Evolutionary conservation across 176 grass and related monocot species (phyloP).

Genomic region (Tuctoria greenei): DNA sequence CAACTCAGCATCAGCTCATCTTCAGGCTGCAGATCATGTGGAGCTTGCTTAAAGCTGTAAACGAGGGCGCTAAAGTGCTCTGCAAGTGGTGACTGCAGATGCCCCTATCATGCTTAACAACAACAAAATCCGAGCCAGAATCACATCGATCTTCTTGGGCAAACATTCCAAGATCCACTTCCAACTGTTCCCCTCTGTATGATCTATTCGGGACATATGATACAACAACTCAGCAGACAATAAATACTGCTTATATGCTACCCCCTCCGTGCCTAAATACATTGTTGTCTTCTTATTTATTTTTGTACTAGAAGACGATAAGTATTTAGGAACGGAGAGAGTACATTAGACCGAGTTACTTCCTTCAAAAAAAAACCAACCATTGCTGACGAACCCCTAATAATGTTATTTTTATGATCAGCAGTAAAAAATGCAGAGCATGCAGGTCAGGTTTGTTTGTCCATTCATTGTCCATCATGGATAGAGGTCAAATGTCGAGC

Average conservation of each 20-base stretch:
- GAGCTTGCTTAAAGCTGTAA: slow-evolving; percentile 58
- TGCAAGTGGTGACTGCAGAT: slow-evolving; percentile 36
- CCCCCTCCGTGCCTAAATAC: too few species aligned
- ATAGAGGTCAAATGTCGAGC: slow-evolving; percentile 43
- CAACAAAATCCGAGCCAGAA: slow-evolving; percentile 40
- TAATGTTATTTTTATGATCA: slow-evolving; percentile 16
- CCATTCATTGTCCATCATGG: slow-evolving; percentile 38
- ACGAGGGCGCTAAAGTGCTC: slow-evolving; percentile 24
- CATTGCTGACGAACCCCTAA: neutral
- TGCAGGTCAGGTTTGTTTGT: slow-evolving; percentile 26
- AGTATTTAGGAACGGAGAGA: too few species aligned
- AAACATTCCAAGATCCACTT: slow-evolving; percentile 46
- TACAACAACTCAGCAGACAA: slow-evolving; percentile 13
- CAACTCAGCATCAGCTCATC: slow-evolving; percentile 57
- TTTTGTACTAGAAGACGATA: too few species aligned
- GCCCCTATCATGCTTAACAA: slow-evolving; percentile 41
- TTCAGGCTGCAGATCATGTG: slow-evolving; percentile 50
- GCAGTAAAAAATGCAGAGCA: slow-evolving; percentile 20
- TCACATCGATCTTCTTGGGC: slow-evolving; percentile 12
- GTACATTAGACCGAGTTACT: slow-evolving; percentile 19
- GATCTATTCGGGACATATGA: slow-evolving; percentile 17
- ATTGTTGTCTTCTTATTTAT: too few species aligned
- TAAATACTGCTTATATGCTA: slow-evolving; percentile 17
- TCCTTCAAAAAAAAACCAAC: slow-evolving; percentile 1
- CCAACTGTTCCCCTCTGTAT: slow-evolving; percentile 17